Percentiles rank a stretch among this genome's conserved stretches.
phyloP scores from a whole-genome alignment of 140 eudicot genomes.

The Bidens hawaiensis region DNA sequence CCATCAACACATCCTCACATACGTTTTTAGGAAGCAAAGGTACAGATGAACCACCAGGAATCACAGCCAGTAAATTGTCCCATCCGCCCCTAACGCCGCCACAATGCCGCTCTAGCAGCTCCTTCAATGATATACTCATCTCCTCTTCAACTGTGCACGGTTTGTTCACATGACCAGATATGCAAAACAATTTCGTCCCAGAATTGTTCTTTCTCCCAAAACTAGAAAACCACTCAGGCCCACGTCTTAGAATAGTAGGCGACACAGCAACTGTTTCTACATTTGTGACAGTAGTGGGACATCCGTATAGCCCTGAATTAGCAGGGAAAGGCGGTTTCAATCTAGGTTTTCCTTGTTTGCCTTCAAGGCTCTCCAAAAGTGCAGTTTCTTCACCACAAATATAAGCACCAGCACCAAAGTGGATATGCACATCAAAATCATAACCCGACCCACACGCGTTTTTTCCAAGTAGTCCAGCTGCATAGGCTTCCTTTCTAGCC shows the following conservation, averaged over 20 bases:
- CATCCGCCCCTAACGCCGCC: constrained; percentile 99
- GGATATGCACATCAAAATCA: constrained; percentile 92
- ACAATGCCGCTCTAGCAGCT: constrained; percentile 87
- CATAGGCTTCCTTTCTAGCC: constrained; percentile 89
- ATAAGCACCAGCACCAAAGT: constrained; percentile 95
- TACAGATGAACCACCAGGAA: constrained; percentile 97
- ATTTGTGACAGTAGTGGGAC: constrained; percentile 92
- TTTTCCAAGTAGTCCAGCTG: constrained; percentile 78
- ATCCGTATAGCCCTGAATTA: constrained; percentile 83
- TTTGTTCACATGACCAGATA: constrained; percentile 94
- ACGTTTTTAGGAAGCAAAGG: constrained; percentile 73
- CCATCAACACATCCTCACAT: constrained; percentile 94
- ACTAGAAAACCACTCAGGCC: constrained; percentile 94
- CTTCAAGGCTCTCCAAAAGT: constrained; percentile 90
- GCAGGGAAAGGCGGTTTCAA: constrained; percentile 98
- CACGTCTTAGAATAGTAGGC: constrained; percentile 88
- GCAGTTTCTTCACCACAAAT: constrained; percentile 99
- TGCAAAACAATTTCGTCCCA: constrained; percentile 81
- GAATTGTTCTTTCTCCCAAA: constrained; percentile 89
- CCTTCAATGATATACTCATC: constrained; percentile 93
- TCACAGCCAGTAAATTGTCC: constrained; percentile 92
- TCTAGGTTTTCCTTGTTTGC: constrained; percentile 94
- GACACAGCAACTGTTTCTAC: constrained; percentile 96
- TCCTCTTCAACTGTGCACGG: constrained; percentile 99
- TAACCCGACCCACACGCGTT: constrained; percentile 95